Evolutionary conservation across 129 eudicot species (phyloP), one percentile per base, ranked within the genome.

Genomic region (Helianthus tuberosus): DNA sequence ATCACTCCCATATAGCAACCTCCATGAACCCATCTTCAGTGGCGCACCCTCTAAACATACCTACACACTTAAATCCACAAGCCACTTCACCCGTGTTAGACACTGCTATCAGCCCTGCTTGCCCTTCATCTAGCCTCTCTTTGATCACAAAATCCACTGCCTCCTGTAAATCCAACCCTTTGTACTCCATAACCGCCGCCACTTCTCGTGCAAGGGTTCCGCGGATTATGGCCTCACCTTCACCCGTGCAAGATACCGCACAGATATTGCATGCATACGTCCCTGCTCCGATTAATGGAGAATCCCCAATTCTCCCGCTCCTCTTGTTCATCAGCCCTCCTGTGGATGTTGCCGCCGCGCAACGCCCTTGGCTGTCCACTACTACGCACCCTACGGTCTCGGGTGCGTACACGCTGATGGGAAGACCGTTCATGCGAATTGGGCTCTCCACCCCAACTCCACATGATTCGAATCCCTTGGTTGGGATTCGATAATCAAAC

Each of bases 351-450:
- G 95, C 98, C 2, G 97, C 98, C 1, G 98, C 98, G 38, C 98
- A 93, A 17, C 85, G 88, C n/a, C 97, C 97, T 75, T 86, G 66
- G 73, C 83, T 69, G 81, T 93, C 98, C 8, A 90, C 98, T 55
- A 86, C 98, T 60, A 81, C 98, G 55, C 98, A 93, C n/a, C 98
- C 98, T 3, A 90, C 98, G 0, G 98, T 93, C 80, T 93, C 98
- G 4, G 96, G 96, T 0, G 98, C 84, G 58, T 92, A 92, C 2
- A 92, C 82, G 14, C 88, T 69, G 44, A 92, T 87, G 9, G 98
- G 94, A 9, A 92, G 89, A 4, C 98, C 96, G 76, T 92, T 92
- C 98, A 92, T 92, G 25, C 27, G 59, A 7, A 82, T 81, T 9
- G 89, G 89, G 57, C 80, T 89, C 41, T 89, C 89, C 12, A 76